These are phyloP conservation scores for Bruguiera hainesii DNA, from an alignment of 441 rosid genomes.

Conservation along the genomic window DNA sequence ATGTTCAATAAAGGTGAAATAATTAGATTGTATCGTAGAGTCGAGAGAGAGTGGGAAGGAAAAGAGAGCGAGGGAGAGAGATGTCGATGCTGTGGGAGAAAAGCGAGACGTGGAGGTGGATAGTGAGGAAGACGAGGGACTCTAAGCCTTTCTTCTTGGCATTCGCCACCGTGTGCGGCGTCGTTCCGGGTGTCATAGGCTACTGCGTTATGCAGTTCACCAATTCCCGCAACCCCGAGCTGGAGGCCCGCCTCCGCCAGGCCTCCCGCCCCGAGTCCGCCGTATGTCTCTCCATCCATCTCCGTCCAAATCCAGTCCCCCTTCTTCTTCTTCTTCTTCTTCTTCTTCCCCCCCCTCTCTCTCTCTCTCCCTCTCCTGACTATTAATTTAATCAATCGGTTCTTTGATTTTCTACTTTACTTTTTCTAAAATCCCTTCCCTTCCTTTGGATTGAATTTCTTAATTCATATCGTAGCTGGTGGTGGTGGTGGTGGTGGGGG, in stretches of 20 bases:
- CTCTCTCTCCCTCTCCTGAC: too few relatives aligned
- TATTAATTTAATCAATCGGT: too few relatives aligned
- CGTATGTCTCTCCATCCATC: conserved; percentile 26
- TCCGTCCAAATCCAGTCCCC: too few relatives aligned
- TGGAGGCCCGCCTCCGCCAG: conserved; percentile 76
- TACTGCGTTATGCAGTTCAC: conserved; percentile 86
- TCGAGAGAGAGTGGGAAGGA: not conserved
- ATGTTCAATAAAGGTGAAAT: not conserved
- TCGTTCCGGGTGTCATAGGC: conserved; percentile 81
- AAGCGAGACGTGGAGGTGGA: conserved; percentile 83
- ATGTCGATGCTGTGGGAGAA: conserved; percentile 90
- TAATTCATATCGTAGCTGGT: too few relatives aligned
- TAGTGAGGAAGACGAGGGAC: conserved; percentile 70
- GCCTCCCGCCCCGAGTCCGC: conserved; percentile 72
- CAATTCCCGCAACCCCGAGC: conserved; percentile 61
- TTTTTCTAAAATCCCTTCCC: too few relatives aligned
- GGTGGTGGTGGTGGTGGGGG: too few relatives aligned
- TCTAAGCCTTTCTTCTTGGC: conserved; percentile 82
- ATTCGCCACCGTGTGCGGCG: conserved; percentile 86
- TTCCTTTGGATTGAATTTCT: too few relatives aligned
- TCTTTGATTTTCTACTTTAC: too few relatives aligned
- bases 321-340: not conserved
- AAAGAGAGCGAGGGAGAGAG: not conserved
- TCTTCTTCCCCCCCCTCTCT: not conserved
- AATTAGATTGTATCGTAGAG: not conserved